Evolutionary conservation across 495 filamentous ascomycete species (phyloP), one percentile per base, ranked within the genome.

Genomic region (Talaromyces borbonicus): DNA sequence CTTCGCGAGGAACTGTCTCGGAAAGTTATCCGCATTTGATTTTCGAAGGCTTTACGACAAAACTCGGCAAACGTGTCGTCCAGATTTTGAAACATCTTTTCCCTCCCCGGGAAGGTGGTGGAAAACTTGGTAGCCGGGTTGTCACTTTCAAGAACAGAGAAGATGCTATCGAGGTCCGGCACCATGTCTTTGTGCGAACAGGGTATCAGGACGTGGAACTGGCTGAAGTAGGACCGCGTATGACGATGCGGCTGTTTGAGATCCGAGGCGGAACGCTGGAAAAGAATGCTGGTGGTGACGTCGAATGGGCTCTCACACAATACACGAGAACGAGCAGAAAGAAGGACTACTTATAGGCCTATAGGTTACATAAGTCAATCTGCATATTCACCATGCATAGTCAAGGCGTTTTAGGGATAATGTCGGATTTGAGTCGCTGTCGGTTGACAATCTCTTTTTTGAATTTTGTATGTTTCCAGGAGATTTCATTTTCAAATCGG

Each of bases 181-280:
- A 88, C 62, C 84, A 87, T 54, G 83, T 88, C 5, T 89, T 87
- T 56, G 84, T 90, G 12, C 80, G 81, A 63, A 92, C 86, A 5
- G 78, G 84, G 12, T 92, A 88, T 58, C 76, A 90, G 53, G 84
- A 82, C 49, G 89, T 97, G 8, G 90, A 97, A 65, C 65, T 98
- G 50, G 85, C 87, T 14, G 92, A 98, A 62, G 93, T 98, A 32
- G 92, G 92, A 0, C 92, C 92, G 4, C 73, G 92, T 46, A 94
- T 97, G 84, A 93, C 90, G 4, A 93, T 99, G 89, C 77, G 85
- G 56, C 73, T 89, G 20, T 99, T 97, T 66, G 87, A 95, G 61
- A 94, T 99, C 49, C 74, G 88, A 38, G 81, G 85, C 43, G 90
- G 92, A n/a, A 92, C 90, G 2, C 68, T 95, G 36, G 92, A 96